phyloP scores from a whole-genome alignment of 306 rosid genomes.

The Biancaea sappan region DNA sequence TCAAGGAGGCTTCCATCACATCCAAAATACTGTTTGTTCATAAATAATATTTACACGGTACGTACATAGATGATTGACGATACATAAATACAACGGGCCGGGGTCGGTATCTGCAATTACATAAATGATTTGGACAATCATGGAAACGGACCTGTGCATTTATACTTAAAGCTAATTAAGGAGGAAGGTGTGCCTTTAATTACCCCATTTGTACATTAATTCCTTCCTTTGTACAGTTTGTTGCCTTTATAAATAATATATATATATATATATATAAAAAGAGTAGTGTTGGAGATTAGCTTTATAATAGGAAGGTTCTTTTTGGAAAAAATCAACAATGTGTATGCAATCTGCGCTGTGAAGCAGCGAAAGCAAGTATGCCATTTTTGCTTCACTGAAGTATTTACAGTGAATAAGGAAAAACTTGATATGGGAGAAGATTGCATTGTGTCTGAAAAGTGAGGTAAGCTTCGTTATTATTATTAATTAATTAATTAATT shows the following conservation, averaged over 20 bases:
- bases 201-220: neutral
- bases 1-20: neutral
- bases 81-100: too few relatives aligned
- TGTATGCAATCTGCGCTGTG: neutral
- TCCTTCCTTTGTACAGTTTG: too few relatives aligned
- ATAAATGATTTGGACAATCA: neutral
- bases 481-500: too few relatives aligned
- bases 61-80: too few relatives aligned
- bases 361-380: conserved; percentile 4
- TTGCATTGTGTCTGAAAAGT: neutral
- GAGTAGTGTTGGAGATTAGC: conserved; percentile 5
- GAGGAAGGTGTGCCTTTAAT: neutral
- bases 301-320: neutral
- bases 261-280: too few relatives aligned
- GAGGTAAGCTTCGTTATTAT: neutral
- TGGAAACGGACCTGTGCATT: neutral
- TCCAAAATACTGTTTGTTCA: too few relatives aligned
- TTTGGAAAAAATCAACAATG: conserved; percentile 7
- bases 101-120: neutral
- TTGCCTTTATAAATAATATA: too few relatives aligned
- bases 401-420: neutral
- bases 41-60: too few relatives aligned
- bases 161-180: neutral
- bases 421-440: neutral
- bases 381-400: neutral